phyloP scores from a whole-genome alignment of 192 early-diverging fungal genomes.

The Dispira parvispora region DNA sequence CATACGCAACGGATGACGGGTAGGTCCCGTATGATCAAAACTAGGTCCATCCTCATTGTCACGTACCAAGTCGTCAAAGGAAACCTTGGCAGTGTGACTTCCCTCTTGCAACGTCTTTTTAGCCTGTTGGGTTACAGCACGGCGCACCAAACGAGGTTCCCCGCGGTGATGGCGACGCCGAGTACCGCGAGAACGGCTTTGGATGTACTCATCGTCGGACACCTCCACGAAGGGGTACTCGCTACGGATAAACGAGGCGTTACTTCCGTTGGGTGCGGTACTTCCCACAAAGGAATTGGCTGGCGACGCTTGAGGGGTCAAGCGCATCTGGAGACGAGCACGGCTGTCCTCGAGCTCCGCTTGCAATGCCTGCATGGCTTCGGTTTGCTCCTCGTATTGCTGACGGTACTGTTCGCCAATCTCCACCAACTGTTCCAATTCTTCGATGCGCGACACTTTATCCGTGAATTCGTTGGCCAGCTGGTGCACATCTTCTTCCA shows the following conservation, averaged over 20 bases:
- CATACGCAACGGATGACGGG: not conserved
- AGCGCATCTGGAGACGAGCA: slow-evolving; percentile 7
- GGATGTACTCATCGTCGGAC: slow-evolving; percentile 10
- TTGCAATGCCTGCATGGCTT: slow-evolving; percentile 9
- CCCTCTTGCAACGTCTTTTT: no score
- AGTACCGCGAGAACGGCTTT: slow-evolving; percentile 4
- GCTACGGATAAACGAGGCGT: not conserved
- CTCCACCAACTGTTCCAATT: slow-evolving; percentile 8
- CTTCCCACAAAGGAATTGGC: not conserved
- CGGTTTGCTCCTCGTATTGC: slow-evolving; percentile 8
- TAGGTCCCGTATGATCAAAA: not conserved
- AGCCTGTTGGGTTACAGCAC: not conserved
- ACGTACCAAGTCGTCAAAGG: not conserved
- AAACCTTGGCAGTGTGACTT: not conserved
- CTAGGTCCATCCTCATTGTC: not conserved
- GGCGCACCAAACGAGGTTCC: slow-evolving; percentile 4
- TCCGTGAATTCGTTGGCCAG: slow-evolving; percentile 5
- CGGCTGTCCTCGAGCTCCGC: slow-evolving; percentile 9
- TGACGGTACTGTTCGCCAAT: slow-evolving; percentile 9
- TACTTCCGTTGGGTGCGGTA: not conserved
- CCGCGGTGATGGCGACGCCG: not conserved
- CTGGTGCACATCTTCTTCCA: slow-evolving; percentile 6
- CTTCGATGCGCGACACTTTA: slow-evolving; percentile 7
- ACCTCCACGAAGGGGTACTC: slow-evolving; percentile 10
- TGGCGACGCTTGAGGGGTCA: slow-evolving; percentile 3